Base-by-base conservation (phyloP, 768 basidiomycete genomes). In the Collybia sordida region DNA sequence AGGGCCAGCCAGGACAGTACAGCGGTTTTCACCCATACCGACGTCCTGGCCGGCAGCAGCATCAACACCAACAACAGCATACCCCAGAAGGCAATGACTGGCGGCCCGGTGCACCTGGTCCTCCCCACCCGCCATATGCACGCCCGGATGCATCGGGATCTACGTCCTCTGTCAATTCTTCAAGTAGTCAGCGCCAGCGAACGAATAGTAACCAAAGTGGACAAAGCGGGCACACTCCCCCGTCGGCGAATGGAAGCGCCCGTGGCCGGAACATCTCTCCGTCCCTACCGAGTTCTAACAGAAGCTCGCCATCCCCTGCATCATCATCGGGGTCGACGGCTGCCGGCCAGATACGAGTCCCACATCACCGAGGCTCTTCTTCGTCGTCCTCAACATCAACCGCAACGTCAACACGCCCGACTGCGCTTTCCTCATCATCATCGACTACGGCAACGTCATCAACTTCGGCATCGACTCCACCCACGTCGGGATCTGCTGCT, bases 21-120 rank as follows among this genome's bases (percentile, higher is more conserved):
- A 73, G 74, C 28, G 89, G 87, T 22, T 92, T 83, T 63, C 89
- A 91, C 64, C 90, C 90, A 47, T 91, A 91, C 75, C 86, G 89
- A 49, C 81, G 89, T 12, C 88, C 88, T 18, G 74, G 66, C 58
- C 74, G 78, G 22, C 78, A 78, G 59, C 69, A 69, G 25, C 70
- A 73, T 17, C 60, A 64, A 17, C 69, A 59, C 40, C 69, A 69
- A 27, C 70, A 73, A 18, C 60, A 64, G 17, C 69, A 59, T 42
- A 64, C 71, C 18, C 52, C 66, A 34, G 66, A 67, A 60, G 60
- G 61, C 25, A 47, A 56, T 39, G 84, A 86, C 47, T 80, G 83
- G 79, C 79, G 81, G 45, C 60, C 72, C 27, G 61, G 56, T 48
- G 57, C 55, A 19, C 60, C 64, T 35, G 71, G 70, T 8, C 62